These are phyloP conservation scores for Solanum hybrid DNA, from an alignment of 305 asterid genomes.

Conservation along the genomic window DNA sequence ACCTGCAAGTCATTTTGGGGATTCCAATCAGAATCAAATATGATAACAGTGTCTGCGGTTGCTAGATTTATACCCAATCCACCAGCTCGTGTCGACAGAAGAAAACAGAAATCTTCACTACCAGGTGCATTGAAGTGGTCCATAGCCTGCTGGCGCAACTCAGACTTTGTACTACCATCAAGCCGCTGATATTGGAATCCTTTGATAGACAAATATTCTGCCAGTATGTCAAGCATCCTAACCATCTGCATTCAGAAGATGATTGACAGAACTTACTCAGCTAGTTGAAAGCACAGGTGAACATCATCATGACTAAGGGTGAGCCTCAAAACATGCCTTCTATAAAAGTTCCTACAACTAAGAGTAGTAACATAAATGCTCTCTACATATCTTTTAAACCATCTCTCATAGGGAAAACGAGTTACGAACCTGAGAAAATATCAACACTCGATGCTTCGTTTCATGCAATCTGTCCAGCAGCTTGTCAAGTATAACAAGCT, in stretches of 20 bases:
- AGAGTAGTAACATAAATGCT: not conserved
- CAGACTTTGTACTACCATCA: constrained; percentile 98
- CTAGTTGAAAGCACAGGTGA: not conserved
- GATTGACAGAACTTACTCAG: not conserved
- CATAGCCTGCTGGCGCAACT: constrained; percentile 98
- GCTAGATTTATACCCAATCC: constrained; percentile 99
- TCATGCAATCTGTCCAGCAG: constrained; percentile 80
- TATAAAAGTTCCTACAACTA: not conserved
- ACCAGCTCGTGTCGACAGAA: constrained; percentile 99
- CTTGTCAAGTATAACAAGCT: constrained; percentile 92
- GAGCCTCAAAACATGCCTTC: not conserved
- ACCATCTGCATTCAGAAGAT: constrained; percentile 65
- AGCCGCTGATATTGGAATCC: constrained; percentile 97
- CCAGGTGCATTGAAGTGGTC: constrained; percentile 99
- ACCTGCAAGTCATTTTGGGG: constrained; percentile 99
- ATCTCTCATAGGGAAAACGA: not conserved
- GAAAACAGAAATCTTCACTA: constrained; percentile 98
- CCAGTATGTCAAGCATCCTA: constrained; percentile 92
- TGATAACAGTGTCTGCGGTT: constrained; percentile 98
- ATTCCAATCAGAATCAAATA: constrained; percentile 99
- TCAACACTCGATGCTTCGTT: constrained; percentile 90
- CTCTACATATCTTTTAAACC: not conserved
- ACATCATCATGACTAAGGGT: not conserved
- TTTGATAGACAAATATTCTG: constrained; percentile 83
- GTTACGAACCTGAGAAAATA: constrained; percentile 90